Evolutionary conservation across 116 monocot species (phyloP), one percentile per base, ranked within the genome.

Genomic region (Dioscorea cayenensis): DNA sequence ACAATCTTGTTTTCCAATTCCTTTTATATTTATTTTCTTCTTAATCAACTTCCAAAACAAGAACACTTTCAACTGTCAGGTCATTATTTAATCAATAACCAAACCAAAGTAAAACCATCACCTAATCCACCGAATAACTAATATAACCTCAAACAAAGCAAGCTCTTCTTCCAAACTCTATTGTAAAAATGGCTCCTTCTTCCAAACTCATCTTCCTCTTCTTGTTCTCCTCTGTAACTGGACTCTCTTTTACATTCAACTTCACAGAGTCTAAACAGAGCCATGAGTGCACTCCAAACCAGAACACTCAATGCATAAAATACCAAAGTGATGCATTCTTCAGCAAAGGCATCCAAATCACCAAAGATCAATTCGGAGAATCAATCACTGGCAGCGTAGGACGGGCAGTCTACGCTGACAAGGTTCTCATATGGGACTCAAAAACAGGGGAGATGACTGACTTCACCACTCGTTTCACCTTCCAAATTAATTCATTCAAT

Each of bases 391-490:
- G 28, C 49, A 84, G 82, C 76, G 51, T 61, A 23, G 84, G 88
- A 28, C 61, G 84, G 18, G 84, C 79, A 5, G n/a, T 66, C 69
- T 88, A 79, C 66, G 6, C 27, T 3, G 35, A 72, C 21, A 71
- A 77, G 16, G 28, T 86, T 7, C 83, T 16, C 14, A 68, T 86
- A 12, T 80, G 77, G 74, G 72, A 83, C 70, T 9, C 67, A 11
- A 10, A 16, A 70, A 70, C 78, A 10, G 61, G 73, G 2, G 36
- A 74, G 50, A 20, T 77, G 18, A 52, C 84, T 10, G 75, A 82
- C 66, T 87, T 91, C 85, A 80, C 71, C 29, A 81, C 87, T 58
- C 80, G 76, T 63, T 91, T 91, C 80, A 65, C 85, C 60, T 91
- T 91, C 73, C 11, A 66, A 65, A 83, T 87, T 62, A 28, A 78